Conservation (phyloP, 2,329 filamentous ascomycete genomes). For the Alternaria viburni region DNA sequence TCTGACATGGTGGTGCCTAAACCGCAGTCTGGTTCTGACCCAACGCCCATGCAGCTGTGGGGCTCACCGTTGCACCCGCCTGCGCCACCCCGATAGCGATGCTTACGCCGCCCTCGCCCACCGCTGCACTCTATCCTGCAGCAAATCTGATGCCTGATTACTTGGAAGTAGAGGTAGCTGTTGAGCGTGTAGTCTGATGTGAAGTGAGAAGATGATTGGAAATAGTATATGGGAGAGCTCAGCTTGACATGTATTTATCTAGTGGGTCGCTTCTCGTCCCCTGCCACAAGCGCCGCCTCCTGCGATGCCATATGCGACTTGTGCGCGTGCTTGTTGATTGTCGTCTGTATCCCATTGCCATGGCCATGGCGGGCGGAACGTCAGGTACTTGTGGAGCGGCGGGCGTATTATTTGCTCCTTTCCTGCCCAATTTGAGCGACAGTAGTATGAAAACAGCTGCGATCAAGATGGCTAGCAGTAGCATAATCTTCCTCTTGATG, state of each 20-base stretch:
- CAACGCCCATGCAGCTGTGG: conserved; percentile 16
- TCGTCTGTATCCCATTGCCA: conserved; percentile 19
- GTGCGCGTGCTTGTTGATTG: conserved; percentile 21
- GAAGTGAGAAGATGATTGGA: background rate
- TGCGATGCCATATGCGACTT: conserved; percentile 42
- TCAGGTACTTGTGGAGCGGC: conserved; percentile 25
- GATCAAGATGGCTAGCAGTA: conserved; percentile 84
- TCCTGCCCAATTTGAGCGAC: conserved; percentile 77
- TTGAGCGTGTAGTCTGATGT: background rate
- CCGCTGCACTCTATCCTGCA: conserved; percentile 37
- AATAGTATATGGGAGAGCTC: background rate
- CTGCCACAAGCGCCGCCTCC: conserved; percentile 44
- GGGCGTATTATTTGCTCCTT: conserved; percentile 32
- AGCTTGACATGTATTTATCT: background rate
- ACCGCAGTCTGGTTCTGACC: conserved; percentile 1
- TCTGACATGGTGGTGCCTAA: background rate
- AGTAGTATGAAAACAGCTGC: conserved; percentile 83
- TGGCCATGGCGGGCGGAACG: conserved; percentile 21
- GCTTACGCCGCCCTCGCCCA: conserved; percentile 40
- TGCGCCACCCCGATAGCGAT: conserved; percentile 28
- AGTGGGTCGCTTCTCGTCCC: conserved; percentile 17
- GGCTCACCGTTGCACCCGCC: conserved; percentile 25
- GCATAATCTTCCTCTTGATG: conserved; percentile 90
- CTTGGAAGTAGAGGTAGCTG: conserved; percentile 28
- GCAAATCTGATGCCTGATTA: conserved; percentile 31